Base-by-base conservation (phyloP, 148 eudicot species). In the Fagopyrum esculentum region DNA sequence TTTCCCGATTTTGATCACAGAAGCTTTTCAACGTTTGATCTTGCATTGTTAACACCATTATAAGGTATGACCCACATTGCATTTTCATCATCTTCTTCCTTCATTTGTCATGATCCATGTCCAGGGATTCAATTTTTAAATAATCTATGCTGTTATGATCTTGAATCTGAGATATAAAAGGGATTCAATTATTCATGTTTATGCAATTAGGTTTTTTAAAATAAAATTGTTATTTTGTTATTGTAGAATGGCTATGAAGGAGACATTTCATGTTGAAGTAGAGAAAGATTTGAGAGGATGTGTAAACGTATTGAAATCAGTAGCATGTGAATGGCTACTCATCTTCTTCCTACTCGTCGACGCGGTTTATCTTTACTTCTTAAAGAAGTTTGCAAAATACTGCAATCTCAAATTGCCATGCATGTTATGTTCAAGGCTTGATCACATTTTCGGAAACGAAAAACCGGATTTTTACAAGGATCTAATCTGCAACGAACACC, bases 351-450 rank as follows among this genome's bases (percentile, higher is more conserved):
- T 94, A 74, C 79, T 91, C 46, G 64, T 90, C 40, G 85, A 90
- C 79, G 98, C 87, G 57, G 69, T 88, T 59, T 91, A 86, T 81
- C 84, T 91, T 45, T 90, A 90, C 78, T 72, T 86, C 71, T 79
- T 94, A 66, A 87, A 93, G 9, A 88, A 79, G 79, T 94, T 90
- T 86, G 97, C 98, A 40, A 87, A 82, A 48, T 83, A 86, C 75
- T 88, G 82, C 80, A 82, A 82, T 40, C 77, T 94, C 82, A 89
- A 85, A 77, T 52, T 88, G 52, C 98, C 97, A 35, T 95, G 98
- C 86, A 77, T 95, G 81, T 78, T 95, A 43, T 95, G 97, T 73
- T 95, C 98, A 11, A 95, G 98, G 83, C 87, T 91, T 45, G 98
- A 94, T 84, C 93, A 87, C 68, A 78, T 89, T 69, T 66, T 90